A percentile compares a stretch with the other conserved stretches of the same genome.
Conservation (phyloP, 148 eudicot species). For the Simmondsia chinensis region DNA sequence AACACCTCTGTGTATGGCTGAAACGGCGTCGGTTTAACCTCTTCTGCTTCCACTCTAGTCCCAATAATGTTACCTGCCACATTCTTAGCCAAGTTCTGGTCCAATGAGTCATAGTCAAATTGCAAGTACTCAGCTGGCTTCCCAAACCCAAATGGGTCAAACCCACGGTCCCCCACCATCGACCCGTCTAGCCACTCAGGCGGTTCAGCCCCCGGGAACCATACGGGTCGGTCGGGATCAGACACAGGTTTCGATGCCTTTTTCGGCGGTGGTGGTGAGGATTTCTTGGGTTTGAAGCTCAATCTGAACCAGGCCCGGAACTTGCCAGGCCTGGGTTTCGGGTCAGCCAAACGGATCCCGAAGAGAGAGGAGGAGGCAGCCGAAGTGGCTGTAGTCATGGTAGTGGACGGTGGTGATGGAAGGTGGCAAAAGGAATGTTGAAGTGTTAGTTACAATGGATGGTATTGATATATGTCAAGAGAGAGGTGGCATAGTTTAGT, state of each 20-base stretch:
- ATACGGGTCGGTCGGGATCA: constrained; percentile 48
- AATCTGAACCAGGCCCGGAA: constrained; percentile 59
- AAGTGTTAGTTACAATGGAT: too few species aligned
- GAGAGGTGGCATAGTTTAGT: too few species aligned
- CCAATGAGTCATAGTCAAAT: constrained; percentile 64
- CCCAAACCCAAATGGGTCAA: constrained; percentile 83
- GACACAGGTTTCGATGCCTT: constrained; percentile 20
- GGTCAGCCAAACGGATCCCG: constrained; percentile 47
- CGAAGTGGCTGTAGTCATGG: constrained; percentile 44
- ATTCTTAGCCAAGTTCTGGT: constrained; percentile 88
- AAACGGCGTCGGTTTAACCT: constrained; percentile 67
- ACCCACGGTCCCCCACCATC: constrained; percentile 74
- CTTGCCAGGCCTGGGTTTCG: constrained; percentile 21
- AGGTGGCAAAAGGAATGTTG: too few species aligned
- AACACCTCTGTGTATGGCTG: constrained; percentile 90
- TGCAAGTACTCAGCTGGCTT: constrained; percentile 92
- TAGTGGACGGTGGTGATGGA: constrained; percentile 3
- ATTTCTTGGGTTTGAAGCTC: constrained; percentile 45
- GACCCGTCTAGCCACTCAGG: constrained; percentile 78
- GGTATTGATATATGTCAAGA: too few species aligned
- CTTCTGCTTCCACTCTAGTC: constrained; percentile 48
- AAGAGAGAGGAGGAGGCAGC: constrained; percentile 62
- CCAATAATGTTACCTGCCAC: constrained; percentile 63
- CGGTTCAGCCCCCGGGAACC: constrained; percentile 78
- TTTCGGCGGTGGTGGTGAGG: constrained; percentile 26